phyloP scores from a whole-genome alignment of 768 basidiomycete genomes.

The Coprinopsis sp. region DNA sequence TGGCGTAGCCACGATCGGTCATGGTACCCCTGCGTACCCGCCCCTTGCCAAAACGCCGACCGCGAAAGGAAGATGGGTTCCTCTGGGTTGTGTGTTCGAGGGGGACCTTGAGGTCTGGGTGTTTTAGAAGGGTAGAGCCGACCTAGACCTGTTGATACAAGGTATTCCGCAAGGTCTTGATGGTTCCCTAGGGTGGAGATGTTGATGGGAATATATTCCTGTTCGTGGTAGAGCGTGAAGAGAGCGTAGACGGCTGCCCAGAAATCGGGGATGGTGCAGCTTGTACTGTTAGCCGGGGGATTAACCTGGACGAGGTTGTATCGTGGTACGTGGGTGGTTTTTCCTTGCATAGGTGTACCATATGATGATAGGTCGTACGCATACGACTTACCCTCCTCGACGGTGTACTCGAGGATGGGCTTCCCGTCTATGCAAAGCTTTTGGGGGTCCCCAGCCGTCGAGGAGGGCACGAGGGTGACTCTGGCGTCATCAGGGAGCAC shows the following conservation, averaged over 20 bases:
- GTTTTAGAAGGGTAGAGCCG: slow-evolving; percentile 12
- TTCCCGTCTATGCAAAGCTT: slow-evolving; percentile 21
- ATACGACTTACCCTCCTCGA: slow-evolving; percentile 8
- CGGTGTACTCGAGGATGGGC: slow-evolving; percentile 17
- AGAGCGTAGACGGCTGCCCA: slow-evolving; percentile 41
- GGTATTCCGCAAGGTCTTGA: slow-evolving; percentile 30
- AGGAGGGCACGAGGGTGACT: slow-evolving; percentile 12
- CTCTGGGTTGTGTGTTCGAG: slow-evolving; percentile 10
- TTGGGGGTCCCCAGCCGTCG: slow-evolving; percentile 16
- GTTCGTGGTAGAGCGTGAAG: slow-evolving; percentile 32
- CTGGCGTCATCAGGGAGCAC: slow-evolving; percentile 26
- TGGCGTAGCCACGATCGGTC: slow-evolving; percentile 23
- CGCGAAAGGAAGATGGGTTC: slow-evolving; percentile 35
- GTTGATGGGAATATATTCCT: slow-evolving; percentile 38
- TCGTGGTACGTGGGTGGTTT: slow-evolving; percentile 25
- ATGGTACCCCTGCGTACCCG: slow-evolving; percentile 34
- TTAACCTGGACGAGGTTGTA: slow-evolving; percentile 21
- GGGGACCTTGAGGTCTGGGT: slow-evolving; percentile 5
- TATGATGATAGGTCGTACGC: slow-evolving; percentile 24
- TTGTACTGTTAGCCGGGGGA: slow-evolving; percentile 12
- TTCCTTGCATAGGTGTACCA: slow-evolving; percentile 25
- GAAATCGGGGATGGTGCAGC: slow-evolving; percentile 24
- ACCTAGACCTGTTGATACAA: slow-evolving; percentile 35
- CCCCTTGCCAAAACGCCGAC: slow-evolving; percentile 47
- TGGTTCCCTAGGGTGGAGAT: slow-evolving; percentile 27